Percentiles rank a stretch among this genome's conserved stretches.
Conservation (phyloP, 768 basidiomycete species). For the Tylopilus sp. region DNA sequence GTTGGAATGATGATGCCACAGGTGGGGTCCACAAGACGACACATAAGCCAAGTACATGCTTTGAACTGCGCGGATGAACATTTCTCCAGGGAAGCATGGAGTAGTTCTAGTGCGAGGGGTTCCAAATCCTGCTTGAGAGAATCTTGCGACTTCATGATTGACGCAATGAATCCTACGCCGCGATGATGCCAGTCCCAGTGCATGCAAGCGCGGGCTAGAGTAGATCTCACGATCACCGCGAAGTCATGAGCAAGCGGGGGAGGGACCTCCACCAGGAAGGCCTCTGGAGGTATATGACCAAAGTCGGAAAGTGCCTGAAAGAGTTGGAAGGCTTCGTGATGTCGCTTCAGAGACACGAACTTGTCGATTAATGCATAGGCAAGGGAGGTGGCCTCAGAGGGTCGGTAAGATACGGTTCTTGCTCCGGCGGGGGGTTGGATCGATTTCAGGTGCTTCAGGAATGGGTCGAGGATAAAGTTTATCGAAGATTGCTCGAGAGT, state of each 20-base stretch:
- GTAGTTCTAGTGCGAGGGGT: constrained; percentile 40
- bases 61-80: constrained; percentile 37
- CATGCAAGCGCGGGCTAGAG: constrained; percentile 49
- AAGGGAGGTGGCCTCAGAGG: constrained; percentile 36
- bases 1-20: constrained; percentile 38
- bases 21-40: constrained; percentile 30
- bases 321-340: constrained; percentile 41
- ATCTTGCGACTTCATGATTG: constrained; percentile 25
- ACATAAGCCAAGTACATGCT: constrained; percentile 42
- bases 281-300: constrained; percentile 45
- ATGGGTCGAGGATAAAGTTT: constrained; percentile 29
- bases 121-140: constrained; percentile 23
- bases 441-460: constrained; percentile 28
- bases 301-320: constrained; percentile 47
- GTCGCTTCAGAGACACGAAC: constrained; percentile 35
- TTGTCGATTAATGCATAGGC: constrained; percentile 44
- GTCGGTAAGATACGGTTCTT: constrained; percentile 34
- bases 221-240: constrained; percentile 44
- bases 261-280: constrained; percentile 38
- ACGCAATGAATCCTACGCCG: constrained; percentile 39
- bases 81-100: constrained; percentile 40
- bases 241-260: constrained; percentile 36
- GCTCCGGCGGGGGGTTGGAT: constrained; percentile 27
- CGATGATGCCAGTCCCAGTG: constrained; percentile 51
- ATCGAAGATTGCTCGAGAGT: constrained; percentile 21